phyloP scores from a whole-genome alignment of 2,329 filamentous ascomycete species.

The Dactylellina leptospora region DNA sequence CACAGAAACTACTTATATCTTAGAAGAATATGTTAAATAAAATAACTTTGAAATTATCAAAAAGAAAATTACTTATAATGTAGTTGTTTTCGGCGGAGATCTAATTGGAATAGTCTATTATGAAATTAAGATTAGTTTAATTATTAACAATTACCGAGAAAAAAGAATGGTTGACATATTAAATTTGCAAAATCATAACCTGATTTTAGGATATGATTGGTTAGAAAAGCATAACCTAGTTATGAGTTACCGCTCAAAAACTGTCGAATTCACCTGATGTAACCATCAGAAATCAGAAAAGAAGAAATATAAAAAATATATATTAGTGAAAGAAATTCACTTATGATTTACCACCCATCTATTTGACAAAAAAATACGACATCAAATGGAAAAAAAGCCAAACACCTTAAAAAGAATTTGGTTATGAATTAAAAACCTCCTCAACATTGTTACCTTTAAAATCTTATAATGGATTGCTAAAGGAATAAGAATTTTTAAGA shows the following conservation, averaged over 20 bases:
- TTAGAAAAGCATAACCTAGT: background rate
- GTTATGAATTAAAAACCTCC: slow-evolving; percentile 8
- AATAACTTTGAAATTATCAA: too few species aligned
- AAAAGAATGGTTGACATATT: too few species aligned
- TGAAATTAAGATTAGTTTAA: too few species aligned
- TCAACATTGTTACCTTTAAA: too few species aligned
- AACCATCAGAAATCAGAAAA: background rate
- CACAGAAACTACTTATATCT: too few species aligned
- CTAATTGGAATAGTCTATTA: too few species aligned
- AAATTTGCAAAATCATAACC: background rate
- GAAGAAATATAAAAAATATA: background rate
- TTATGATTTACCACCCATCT: background rate
- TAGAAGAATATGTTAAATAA: too few species aligned
- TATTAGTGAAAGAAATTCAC: slow-evolving; percentile 8
- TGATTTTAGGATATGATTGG: background rate
- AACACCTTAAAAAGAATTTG: slow-evolving; percentile 2
- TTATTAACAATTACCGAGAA: too few species aligned
- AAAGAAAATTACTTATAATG: too few species aligned
- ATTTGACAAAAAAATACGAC: background rate
- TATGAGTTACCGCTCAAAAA: background rate
- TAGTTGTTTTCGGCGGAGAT: too few species aligned
- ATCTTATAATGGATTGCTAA: slow-evolving; percentile 4
- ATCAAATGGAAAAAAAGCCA: background rate
- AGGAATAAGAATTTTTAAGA: slow-evolving; percentile 4
- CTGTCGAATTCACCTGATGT: background rate